phyloP scores from a whole-genome alignment of 345 rosid genomes.

The Dovyalis caffra region DNA sequence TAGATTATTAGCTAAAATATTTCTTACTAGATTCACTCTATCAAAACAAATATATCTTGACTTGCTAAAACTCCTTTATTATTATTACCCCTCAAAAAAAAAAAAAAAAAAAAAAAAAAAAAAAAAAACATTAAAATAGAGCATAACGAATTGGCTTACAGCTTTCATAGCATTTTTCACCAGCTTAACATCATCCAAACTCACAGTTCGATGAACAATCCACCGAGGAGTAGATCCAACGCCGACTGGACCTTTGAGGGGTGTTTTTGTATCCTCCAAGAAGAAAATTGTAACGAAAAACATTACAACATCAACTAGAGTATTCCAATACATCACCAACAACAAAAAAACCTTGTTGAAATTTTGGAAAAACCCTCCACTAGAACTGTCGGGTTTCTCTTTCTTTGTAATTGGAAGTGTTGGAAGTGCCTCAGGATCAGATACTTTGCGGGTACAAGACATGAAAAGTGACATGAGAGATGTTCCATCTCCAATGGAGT shows the following conservation, averaged over 20 bases:
- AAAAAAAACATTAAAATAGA: too few relatives aligned
- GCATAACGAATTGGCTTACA: too few relatives aligned
- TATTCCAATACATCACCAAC: constrained; percentile 23
- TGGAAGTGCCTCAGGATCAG: constrained; percentile 32
- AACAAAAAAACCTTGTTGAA: constrained; percentile 8
- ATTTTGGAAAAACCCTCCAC: neutral
- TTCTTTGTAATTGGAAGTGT: constrained; percentile 20
- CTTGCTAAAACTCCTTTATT: too few relatives aligned
- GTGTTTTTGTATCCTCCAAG: constrained; percentile 51
- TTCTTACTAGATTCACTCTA: too few relatives aligned
- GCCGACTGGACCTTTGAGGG: constrained; percentile 41
- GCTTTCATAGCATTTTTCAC: constrained; percentile 34
- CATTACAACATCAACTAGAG: constrained; percentile 21
- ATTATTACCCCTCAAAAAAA: too few relatives aligned
- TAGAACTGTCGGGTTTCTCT: neutral
- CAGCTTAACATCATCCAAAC: constrained; percentile 36
- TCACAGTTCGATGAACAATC: constrained; percentile 29
- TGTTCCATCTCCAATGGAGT: constrained; percentile 59
- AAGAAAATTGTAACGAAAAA: constrained; percentile 45
- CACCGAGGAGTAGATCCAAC: constrained; percentile 21
- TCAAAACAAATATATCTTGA: too few relatives aligned
- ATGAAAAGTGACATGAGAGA: constrained; percentile 65
- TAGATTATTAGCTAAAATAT: too few relatives aligned
- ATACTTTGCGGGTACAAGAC: constrained; percentile 39
- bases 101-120: too few relatives aligned